Base-by-base conservation (phyloP, 2,329 filamentous ascomycete genomes). In the Diaporthe eres region DNA sequence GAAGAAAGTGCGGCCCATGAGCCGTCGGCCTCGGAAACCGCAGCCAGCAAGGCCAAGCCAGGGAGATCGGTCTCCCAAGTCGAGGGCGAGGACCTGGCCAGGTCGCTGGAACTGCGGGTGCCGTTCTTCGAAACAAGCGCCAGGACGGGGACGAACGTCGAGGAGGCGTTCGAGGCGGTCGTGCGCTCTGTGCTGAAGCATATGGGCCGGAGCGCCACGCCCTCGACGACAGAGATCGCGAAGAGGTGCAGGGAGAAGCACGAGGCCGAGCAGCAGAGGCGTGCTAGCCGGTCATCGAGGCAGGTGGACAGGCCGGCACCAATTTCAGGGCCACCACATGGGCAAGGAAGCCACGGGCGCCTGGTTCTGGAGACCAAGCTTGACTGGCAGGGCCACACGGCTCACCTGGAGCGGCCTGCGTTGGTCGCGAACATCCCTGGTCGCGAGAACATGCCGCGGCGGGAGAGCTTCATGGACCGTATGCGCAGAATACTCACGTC, bases 81-180 rank as follows among this genome's bases (percentile, higher is more conserved):
- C 80, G 87, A 72, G 85, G 87, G 60, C 87, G 91, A 83, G 88
- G 89, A 74, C 87, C 89, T 81, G 89, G 93, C 83, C 90, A 91
- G 31, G 90, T 89, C 82, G 84, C 87, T 77, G 92, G 92, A 83
- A 89, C 91, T 65, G 90, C 93, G 76, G n/a, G 84, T 94, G 71
- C 83, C 94, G 74, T 94, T 94, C 84, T 93, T 93, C 81, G 93
- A 94, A 85, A 94, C 92, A 17, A 93, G 90, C 80, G 93, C 93
- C 15, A 94, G 93, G 87, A 92, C 91, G 0, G 92, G 93, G 4
- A 86, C 89, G 76, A 93, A 94, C 81, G 92, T 94, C 17, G 89
- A 91, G 76, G 91, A 92, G 76, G 91, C 93, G 13, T 94, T 80
- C 58, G 78, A 79, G 39, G 74, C 77, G 6, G 49, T 81, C 15